Evolutionary conservation across 805 yeast genomes (phyloP).

Genomic region (Saturnispora zaruensis): DNA sequence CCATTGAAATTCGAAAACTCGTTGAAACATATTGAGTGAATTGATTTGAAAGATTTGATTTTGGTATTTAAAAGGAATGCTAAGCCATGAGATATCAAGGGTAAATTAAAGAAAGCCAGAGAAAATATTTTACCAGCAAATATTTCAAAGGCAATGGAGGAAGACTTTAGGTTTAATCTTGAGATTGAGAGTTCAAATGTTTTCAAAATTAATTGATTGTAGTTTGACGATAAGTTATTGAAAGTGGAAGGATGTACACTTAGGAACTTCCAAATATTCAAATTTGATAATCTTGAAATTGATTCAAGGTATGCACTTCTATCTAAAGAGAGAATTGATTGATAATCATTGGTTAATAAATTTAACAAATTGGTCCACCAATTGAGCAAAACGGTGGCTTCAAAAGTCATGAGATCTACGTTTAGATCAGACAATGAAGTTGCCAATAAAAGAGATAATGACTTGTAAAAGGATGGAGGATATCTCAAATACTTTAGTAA

Average conservation of each 20-base stretch:
- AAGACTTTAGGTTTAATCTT: constrained; percentile 38
- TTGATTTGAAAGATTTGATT: constrained; percentile 33
- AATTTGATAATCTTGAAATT: constrained; percentile 40
- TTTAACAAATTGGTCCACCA: constrained; percentile 49
- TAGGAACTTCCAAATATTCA: constrained; percentile 36
- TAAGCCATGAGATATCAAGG: constrained; percentile 48
- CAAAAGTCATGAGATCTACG: constrained; percentile 5
- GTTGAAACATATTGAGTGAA: constrained; percentile 18
- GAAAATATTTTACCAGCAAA: constrained; percentile 68
- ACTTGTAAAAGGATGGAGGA: constrained; percentile 7
- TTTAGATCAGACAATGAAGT: constrained; percentile 8
- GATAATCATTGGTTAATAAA: constrained; percentile 23
- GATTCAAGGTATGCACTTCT: constrained; percentile 47
- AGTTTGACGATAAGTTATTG: constrained; percentile 22
- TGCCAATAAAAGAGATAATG: constrained; percentile 8
- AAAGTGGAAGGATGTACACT: constrained; percentile 10
- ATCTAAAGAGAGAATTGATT: constrained; percentile 37
- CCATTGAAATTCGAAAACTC: constrained; percentile 10
- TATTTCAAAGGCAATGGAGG: constrained; percentile 51
- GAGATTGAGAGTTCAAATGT: constrained; percentile 47
- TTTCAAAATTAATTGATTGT: constrained; percentile 32
- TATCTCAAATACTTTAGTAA: constrained; percentile 37
- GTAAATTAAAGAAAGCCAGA: constrained; percentile 46
- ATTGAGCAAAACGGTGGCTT: constrained; percentile 24
- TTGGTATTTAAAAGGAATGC: constrained; percentile 50